These are phyloP conservation scores for Neurospora sp. DNA, from an alignment of 495 filamentous ascomycete genomes.

Conservation along the genomic window DNA sequence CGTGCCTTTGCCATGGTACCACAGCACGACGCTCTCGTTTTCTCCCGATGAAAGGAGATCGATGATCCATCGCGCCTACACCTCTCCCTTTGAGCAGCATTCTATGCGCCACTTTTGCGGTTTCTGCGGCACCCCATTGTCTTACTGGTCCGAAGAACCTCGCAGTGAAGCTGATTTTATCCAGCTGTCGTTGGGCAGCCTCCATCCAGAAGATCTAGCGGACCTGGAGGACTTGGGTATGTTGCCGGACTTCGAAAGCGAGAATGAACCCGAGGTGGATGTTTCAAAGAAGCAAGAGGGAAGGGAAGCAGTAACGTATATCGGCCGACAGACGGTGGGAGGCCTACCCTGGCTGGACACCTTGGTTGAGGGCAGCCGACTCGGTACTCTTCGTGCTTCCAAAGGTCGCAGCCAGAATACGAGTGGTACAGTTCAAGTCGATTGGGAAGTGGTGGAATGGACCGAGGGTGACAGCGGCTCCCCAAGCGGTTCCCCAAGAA, in stretches of 20 bases:
- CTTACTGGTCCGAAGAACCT: constrained; percentile 68
- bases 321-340: constrained; percentile 31
- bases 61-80: constrained; percentile 63
- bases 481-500: constrained; percentile 21
- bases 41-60: constrained; percentile 67
- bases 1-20: constrained; percentile 68
- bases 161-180: constrained; percentile 62
- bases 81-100: constrained; percentile 45
- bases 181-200: constrained; percentile 60
- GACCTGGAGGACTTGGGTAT: constrained; percentile 59
- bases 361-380: constrained; percentile 61
- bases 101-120: constrained; percentile 76
- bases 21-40: constrained; percentile 58
- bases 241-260: constrained; percentile 37
- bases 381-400: constrained; percentile 55
- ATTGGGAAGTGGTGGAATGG: constrained; percentile 83
- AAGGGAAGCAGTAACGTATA: constrained; percentile 10
- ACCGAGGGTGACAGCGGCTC: constrained; percentile 47
- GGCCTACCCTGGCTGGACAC: constrained; percentile 73
- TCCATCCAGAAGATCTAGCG: constrained; percentile 54
- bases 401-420: constrained; percentile 45
- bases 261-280: constrained; percentile 27
- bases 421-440: constrained; percentile 52
- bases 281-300: constrained; percentile 1
- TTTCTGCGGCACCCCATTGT: constrained; percentile 75